Conservation (phyloP, 1,284 basidiomycete genomes). For the Ceratobasidium sp. region DNA sequence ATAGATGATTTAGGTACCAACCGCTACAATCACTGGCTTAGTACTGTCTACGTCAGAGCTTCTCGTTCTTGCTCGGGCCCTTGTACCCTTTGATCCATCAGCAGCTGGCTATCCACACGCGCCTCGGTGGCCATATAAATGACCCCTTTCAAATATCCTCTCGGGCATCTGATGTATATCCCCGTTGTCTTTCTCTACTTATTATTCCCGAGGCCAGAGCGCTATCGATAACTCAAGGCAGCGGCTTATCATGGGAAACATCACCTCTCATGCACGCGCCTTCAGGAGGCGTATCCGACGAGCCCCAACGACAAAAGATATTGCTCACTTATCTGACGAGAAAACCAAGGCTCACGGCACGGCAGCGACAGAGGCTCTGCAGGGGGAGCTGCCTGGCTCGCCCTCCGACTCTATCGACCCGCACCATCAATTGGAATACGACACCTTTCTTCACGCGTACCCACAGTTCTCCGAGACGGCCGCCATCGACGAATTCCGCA, state of each 20-base stretch:
- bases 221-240: neutral
- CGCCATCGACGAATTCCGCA: constrained; percentile 72
- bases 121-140: neutral
- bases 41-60: neutral
- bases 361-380: neutral
- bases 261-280: neutral
- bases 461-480: constrained; percentile 54
- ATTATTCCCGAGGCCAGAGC: neutral
- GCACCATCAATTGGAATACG: constrained; percentile 43
- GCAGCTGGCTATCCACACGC: neutral
- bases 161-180: neutral
- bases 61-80: too few species aligned
- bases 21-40: neutral
- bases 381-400: neutral
- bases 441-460: constrained; percentile 52
- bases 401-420: neutral
- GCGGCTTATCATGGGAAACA: neutral
- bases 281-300: neutral
- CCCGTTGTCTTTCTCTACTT: neutral
- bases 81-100: too few species aligned
- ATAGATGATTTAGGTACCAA: neutral
- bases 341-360: neutral
- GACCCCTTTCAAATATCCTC: neutral
- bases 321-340: neutral
- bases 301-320: neutral